phyloP scores from a whole-genome alignment of 2,329 filamentous ascomycete genomes.

The Leptographium radiaticola region DNA sequence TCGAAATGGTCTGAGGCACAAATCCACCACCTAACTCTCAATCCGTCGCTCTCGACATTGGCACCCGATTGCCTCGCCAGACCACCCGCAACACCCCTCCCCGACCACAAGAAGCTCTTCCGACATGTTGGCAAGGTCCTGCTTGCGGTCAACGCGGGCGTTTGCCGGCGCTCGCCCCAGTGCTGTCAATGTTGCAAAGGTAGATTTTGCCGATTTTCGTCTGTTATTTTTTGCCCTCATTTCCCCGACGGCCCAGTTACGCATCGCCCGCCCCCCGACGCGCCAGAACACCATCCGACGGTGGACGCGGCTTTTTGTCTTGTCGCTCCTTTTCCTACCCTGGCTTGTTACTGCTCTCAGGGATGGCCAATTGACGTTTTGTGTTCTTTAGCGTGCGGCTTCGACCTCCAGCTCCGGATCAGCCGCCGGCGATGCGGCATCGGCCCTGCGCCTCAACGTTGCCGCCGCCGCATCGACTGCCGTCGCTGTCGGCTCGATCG shows the following conservation, averaged over 20 bases:
- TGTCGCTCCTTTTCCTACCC: too few relatives aligned
- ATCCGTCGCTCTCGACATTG: constrained; percentile 19
- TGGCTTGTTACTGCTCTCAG: neutral
- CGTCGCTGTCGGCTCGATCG: constrained; percentile 75
- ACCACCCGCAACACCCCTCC: constrained; percentile 19
- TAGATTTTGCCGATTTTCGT: constrained; percentile 18
- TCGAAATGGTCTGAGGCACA: constrained; percentile 12
- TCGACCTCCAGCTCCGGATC: constrained; percentile 65
- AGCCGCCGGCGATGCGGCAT: constrained; percentile 42
- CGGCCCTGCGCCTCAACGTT: constrained; percentile 71
- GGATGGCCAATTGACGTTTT: constrained; percentile 6
- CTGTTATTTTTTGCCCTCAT: constrained; percentile 2
- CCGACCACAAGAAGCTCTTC: constrained; percentile 29
- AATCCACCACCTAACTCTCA: constrained; percentile 6
- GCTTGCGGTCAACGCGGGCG: constrained; percentile 77
- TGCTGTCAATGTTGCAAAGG: constrained; percentile 60
- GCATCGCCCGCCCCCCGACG: neutral
- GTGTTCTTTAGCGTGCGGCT: constrained; percentile 39
- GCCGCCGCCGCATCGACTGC: constrained; percentile 78
- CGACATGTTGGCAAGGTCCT: constrained; percentile 89
- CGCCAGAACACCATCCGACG: neutral
- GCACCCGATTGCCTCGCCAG: constrained; percentile 25
- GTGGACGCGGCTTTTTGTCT: neutral
- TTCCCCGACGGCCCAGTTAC: neutral
- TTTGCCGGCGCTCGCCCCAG: constrained; percentile 66